Conservation (phyloP, 768 basidiomycete species). For the Russula virescens region DNA sequence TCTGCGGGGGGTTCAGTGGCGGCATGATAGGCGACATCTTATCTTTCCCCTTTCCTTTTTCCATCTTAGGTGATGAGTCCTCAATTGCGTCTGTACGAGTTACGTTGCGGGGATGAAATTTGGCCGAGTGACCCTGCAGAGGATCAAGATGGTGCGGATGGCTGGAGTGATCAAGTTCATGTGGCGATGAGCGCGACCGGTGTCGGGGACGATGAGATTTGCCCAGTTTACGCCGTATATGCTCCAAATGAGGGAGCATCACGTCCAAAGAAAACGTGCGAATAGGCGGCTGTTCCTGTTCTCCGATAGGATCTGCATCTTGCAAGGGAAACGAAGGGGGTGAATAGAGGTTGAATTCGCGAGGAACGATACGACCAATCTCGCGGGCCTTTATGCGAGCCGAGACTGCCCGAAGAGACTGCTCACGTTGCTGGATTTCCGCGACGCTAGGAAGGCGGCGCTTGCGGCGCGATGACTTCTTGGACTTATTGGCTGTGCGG, state of each 20-base stretch:
- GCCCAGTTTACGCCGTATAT: slow-evolving; percentile 20
- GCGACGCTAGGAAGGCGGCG: slow-evolving; percentile 44
- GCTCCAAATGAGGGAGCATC: slow-evolving; percentile 20
- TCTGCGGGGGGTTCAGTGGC: neutral
- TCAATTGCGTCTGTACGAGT: neutral
- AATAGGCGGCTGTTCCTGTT: slow-evolving; percentile 10
- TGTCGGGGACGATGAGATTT: slow-evolving; percentile 21
- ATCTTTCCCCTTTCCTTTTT: slow-evolving; percentile 50
- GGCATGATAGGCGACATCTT: slow-evolving; percentile 25
- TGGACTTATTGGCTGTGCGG: slow-evolving; percentile 36
- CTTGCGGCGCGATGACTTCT: slow-evolving; percentile 37
- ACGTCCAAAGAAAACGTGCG: slow-evolving; percentile 24
- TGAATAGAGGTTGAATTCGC: slow-evolving; percentile 61
- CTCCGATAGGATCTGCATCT: slow-evolving; percentile 1
- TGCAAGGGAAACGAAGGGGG: slow-evolving; percentile 34
- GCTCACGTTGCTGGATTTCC: slow-evolving; percentile 43
- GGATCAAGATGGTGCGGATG: neutral
- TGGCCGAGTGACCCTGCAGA: neutral
- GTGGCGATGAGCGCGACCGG: slow-evolving; percentile 1
- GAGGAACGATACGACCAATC: slow-evolving; percentile 50
- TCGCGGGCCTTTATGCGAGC: slow-evolving; percentile 61
- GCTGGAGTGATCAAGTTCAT: neutral
- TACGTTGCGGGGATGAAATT: neutral
- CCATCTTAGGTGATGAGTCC: slow-evolving; percentile 1
- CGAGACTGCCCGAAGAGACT: slow-evolving; percentile 54